Evolutionary conservation across 768 basidiomycete genomes (phyloP).

Genomic region (Tubosaeta sp.): DNA sequence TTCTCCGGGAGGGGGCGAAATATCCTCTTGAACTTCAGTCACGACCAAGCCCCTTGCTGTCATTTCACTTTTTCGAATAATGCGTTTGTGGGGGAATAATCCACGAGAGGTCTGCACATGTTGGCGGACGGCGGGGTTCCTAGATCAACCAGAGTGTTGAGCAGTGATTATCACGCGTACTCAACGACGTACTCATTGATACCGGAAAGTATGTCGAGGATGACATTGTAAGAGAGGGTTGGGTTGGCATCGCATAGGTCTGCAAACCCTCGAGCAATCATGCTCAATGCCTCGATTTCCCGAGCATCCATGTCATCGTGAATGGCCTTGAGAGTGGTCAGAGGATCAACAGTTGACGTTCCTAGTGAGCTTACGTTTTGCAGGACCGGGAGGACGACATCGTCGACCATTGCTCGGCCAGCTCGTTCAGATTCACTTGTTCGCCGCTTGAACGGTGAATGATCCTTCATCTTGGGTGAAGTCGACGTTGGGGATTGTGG

Average conservation of each 20-base stretch:
- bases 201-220: conserved; percentile 85
- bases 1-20: conserved; percentile 46
- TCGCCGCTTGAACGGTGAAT: conserved; percentile 42
- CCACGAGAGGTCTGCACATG: conserved; percentile 78
- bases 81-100: conserved; percentile 77
- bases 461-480: conserved; percentile 40
- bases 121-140: conserved; percentile 73
- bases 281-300: conserved; percentile 84
- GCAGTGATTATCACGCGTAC: background rate
- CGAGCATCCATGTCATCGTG: conserved; percentile 83
- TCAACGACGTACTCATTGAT: conserved; percentile 76
- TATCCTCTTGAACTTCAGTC: conserved; percentile 75
- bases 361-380: conserved; percentile 51
- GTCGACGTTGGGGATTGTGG: conserved; percentile 37
- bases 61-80: conserved; percentile 80
- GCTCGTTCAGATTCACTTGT: conserved; percentile 60
- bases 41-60: conserved; percentile 80
- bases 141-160: conserved; percentile 29
- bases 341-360: background rate
- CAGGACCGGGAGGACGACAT: conserved; percentile 79
- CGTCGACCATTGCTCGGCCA: conserved; percentile 68
- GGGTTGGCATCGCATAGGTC: conserved; percentile 83
- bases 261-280: conserved; percentile 84
- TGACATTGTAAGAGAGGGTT: conserved; percentile 78
- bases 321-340: conserved; percentile 47